A percentile compares a stretch with the other conserved stretches of the same genome.
These are phyloP conservation scores for Entomortierella parvispora DNA, from an alignment of 192 early-diverging fungal genomes.

Conservation along the genomic window DNA sequence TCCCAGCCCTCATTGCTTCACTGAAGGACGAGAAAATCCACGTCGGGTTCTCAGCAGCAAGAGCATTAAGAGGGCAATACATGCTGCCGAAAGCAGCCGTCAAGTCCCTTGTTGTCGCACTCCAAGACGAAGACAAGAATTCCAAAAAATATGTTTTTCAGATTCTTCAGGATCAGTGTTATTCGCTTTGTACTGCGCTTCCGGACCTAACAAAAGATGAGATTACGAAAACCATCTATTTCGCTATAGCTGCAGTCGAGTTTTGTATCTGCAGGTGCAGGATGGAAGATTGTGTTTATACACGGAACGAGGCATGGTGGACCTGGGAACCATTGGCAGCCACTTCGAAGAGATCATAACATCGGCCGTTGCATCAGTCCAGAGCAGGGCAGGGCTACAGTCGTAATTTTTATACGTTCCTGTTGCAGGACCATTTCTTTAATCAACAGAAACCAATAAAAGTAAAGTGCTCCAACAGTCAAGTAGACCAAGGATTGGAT, in stretches of 20 bases:
- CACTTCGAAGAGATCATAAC: neutral
- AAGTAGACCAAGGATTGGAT: too few species aligned
- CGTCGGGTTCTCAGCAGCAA: too few species aligned
- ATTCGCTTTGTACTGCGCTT: neutral
- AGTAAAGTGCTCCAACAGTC: too few species aligned
- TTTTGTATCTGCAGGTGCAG: neutral
- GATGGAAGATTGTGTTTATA: neutral
- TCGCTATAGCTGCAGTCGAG: neutral
- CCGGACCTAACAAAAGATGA: neutral
- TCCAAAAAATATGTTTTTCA: neutral
- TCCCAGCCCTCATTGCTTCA: too few species aligned
- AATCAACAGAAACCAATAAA: too few species aligned
- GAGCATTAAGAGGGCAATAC: neutral
- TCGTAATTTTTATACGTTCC: too few species aligned
- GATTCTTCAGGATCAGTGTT: neutral
- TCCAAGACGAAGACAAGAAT: neutral
- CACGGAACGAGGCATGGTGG: neutral
- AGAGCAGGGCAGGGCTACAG: neutral
- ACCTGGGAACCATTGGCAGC: neutral
- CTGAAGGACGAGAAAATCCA: too few species aligned
- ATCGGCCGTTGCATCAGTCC: neutral
- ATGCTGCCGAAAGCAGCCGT: neutral
- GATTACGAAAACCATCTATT: slow-evolving; percentile 1
- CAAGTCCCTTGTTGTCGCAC: neutral
- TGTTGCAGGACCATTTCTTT: too few species aligned